Conservation (phyloP, 208 protist genomes). For the Wallacemonas sp. region DNA sequence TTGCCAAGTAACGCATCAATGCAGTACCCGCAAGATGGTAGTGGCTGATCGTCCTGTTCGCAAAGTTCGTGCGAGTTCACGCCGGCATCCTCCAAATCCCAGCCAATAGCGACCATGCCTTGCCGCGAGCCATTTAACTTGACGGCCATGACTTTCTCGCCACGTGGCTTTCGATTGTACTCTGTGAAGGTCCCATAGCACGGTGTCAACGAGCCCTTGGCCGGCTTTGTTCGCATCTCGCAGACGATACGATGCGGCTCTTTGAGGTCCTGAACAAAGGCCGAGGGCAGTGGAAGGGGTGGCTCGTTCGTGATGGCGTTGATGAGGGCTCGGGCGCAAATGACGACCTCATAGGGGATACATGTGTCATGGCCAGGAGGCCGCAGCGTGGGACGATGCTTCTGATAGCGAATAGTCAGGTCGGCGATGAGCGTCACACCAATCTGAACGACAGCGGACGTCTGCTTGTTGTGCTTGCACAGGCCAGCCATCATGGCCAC, state of each 20-base stretch:
- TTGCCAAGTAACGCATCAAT: constrained; percentile 59
- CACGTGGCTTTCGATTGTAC: constrained; percentile 41
- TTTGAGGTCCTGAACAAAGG: constrained; percentile 43
- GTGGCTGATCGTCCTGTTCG: constrained; percentile 16
- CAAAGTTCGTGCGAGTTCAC: neutral
- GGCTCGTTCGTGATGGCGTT: constrained; percentile 55
- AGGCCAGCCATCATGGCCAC: constrained; percentile 72
- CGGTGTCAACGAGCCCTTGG: constrained; percentile 13
- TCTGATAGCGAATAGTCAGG: constrained; percentile 69
- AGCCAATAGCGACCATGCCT: constrained; percentile 73
- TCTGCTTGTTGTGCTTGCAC: constrained; percentile 66
- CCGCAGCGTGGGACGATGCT: constrained; percentile 30
- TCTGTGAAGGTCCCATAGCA: constrained; percentile 60
- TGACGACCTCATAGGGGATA: constrained; percentile 77
- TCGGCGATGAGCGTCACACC: constrained; percentile 80
- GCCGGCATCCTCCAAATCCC: constrained; percentile 34
- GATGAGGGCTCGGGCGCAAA: constrained; percentile 58
- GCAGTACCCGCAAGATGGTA: constrained; percentile 79
- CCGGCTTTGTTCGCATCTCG: constrained; percentile 28
- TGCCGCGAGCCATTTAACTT: constrained; percentile 43
- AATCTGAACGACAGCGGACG: constrained; percentile 75
- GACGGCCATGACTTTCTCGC: constrained; percentile 61
- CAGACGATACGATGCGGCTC: constrained; percentile 59
- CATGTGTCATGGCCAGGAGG: constrained; percentile 28
- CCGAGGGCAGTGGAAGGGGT: constrained; percentile 61